These are phyloP conservation scores for Phytophthora podocarpi DNA, from an alignment of 352 stramenopile genomes.

Conservation along the genomic window DNA sequence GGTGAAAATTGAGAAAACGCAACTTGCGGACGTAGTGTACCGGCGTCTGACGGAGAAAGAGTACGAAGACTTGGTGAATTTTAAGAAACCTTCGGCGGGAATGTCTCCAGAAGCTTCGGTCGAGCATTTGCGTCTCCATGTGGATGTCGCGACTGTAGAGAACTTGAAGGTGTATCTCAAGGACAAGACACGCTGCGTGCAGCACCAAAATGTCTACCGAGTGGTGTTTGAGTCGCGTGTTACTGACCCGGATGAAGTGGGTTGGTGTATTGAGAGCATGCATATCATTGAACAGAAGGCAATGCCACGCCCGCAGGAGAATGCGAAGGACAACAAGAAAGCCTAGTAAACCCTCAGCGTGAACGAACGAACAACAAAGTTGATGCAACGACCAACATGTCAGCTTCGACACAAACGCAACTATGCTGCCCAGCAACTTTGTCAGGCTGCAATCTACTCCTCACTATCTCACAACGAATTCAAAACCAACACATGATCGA, in stretches of 20 bases:
- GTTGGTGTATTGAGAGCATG: slow-evolving; percentile 64
- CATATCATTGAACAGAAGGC: slow-evolving; percentile 23
- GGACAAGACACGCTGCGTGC: slow-evolving; percentile 27
- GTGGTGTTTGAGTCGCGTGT: slow-evolving; percentile 64
- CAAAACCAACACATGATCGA: too few relatives aligned
- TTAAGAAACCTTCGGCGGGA: not conserved
- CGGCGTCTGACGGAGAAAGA: slow-evolving; percentile 47
- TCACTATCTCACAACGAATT: too few relatives aligned
- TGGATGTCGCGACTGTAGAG: slow-evolving; percentile 48
- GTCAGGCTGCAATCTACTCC: too few relatives aligned
- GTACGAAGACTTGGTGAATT: slow-evolving; percentile 35
- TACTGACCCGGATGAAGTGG: slow-evolving; percentile 56
- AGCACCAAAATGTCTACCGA: slow-evolving; percentile 40
- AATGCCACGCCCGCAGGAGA: slow-evolving; percentile 8
- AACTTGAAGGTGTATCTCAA: slow-evolving; percentile 35
- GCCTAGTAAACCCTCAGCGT: too few relatives aligned
- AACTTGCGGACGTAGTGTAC: slow-evolving; percentile 40
- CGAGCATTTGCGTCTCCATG: slow-evolving; percentile 43
- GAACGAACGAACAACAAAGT: too few relatives aligned
- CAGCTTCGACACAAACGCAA: too few relatives aligned
- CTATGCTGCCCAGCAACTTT: too few relatives aligned
- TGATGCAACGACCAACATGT: too few relatives aligned
- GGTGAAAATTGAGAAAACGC: slow-evolving; percentile 40
- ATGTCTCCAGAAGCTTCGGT: slow-evolving; percentile 24
- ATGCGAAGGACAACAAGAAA: not conserved